Conservation (phyloP, 805 yeast genomes). For the Hanseniaspora mollemarum region DNA sequence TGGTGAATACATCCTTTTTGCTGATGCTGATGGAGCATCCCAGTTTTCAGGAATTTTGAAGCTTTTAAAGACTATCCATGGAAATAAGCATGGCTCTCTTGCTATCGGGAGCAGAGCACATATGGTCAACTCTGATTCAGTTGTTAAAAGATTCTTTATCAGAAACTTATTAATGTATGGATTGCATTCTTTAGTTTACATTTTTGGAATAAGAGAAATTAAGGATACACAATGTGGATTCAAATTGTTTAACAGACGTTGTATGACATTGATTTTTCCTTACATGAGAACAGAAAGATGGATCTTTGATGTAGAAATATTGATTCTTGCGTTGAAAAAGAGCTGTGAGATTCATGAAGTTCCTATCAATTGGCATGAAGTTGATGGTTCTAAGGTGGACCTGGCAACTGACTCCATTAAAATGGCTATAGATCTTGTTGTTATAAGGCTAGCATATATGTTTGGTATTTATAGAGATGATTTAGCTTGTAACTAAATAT, state of each 20-base stretch:
- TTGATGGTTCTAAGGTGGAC: slow-evolving; percentile 87
- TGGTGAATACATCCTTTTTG: slow-evolving; percentile 70
- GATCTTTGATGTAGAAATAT: slow-evolving; percentile 93
- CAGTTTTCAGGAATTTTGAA: slow-evolving; percentile 56
- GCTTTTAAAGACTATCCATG: slow-evolving; percentile 36
- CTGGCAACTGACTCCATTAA: slow-evolving; percentile 78
- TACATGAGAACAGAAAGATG: slow-evolving; percentile 93
- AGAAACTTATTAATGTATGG: slow-evolving; percentile 90
- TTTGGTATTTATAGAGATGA: slow-evolving; percentile 61
- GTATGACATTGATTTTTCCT: slow-evolving; percentile 62
- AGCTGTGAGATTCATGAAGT: slow-evolving; percentile 59
- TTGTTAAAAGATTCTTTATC: slow-evolving; percentile 80
- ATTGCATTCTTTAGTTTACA: slow-evolving; percentile 69
- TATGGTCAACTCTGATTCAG: slow-evolving; percentile 91
- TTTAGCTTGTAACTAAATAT: slow-evolving; percentile 7
- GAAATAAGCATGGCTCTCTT: slow-evolving; percentile 29
- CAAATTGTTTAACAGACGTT: slow-evolving; percentile 69
- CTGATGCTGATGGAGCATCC: slow-evolving; percentile 97
- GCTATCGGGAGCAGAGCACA: slow-evolving; percentile 94
- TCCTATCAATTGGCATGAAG: slow-evolving; percentile 93
- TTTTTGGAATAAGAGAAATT: slow-evolving; percentile 78
- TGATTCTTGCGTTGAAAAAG: slow-evolving; percentile 68
- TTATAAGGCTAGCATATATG: slow-evolving; percentile 77
- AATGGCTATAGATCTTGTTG: slow-evolving; percentile 90
- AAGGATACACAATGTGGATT: slow-evolving; percentile 97